These are phyloP conservation scores for Oryza meyeriana DNA, from an alignment of 176 grass and related monocot species.

Conservation along the genomic window DNA sequence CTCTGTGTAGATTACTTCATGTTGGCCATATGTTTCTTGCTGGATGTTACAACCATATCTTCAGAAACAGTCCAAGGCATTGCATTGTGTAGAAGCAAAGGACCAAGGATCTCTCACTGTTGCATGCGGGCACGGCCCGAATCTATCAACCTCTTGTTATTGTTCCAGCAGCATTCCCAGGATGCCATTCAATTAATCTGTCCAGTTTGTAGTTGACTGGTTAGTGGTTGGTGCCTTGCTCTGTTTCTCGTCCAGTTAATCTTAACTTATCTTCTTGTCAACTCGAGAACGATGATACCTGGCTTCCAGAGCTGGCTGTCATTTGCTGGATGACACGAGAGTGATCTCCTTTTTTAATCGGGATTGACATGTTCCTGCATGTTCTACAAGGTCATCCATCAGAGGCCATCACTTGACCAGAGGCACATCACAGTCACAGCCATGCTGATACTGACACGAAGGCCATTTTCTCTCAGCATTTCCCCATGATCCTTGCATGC, in stretches of 20 bases:
- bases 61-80: neutral
- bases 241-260: neutral
- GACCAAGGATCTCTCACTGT: neutral
- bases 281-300: neutral
- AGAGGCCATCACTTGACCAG: neutral
- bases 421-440: neutral
- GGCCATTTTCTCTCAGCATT: neutral
- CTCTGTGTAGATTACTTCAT: neutral
- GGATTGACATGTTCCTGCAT: neutral
- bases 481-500: neutral
- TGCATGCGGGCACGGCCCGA: neutral
- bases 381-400: neutral
- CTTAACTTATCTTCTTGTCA: neutral
- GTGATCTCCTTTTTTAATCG: neutral
- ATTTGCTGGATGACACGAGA: neutral
- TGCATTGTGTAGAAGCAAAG: neutral
- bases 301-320: neutral
- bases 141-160: neutral
- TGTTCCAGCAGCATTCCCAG: neutral
- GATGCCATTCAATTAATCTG: neutral
- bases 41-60: neutral
- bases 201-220: neutral
- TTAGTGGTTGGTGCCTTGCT: neutral
- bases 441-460: neutral
- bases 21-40: neutral